A percentile compares a stretch with the other conserved stretches of the same genome.
Conservation (phyloP, 2,329 filamentous ascomycete genomes). For the Phyllosticta ampelicida region DNA sequence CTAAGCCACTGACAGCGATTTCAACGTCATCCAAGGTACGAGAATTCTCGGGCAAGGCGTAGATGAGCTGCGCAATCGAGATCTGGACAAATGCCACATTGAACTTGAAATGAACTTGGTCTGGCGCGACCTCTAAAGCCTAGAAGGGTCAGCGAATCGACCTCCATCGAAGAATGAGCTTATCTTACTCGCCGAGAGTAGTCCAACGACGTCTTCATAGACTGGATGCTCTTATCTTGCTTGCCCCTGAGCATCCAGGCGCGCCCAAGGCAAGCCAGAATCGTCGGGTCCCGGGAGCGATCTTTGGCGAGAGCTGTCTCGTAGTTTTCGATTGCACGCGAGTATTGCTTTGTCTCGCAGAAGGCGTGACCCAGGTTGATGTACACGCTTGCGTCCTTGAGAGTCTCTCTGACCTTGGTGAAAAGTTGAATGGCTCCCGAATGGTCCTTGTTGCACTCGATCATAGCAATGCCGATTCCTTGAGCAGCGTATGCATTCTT, state of each 20-base stretch:
- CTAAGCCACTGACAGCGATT: constrained; percentile 67
- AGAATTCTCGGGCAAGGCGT: constrained; percentile 62
- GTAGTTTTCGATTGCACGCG: constrained; percentile 89
- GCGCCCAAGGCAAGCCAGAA: constrained; percentile 76
- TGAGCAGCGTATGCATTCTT: constrained; percentile 95
- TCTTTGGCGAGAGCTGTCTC: constrained; percentile 75
- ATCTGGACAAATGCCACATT: constrained; percentile 98
- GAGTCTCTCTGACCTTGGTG: constrained; percentile 77
- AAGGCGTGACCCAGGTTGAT: constrained; percentile 92
- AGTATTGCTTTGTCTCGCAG: constrained; percentile 79
- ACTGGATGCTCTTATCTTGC: constrained; percentile 50
- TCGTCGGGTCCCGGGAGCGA: constrained; percentile 64
- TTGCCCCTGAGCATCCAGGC: constrained; percentile 78
- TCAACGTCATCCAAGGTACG: constrained; percentile 72
- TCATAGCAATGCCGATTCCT: constrained; percentile 84
- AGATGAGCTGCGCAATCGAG: constrained; percentile 75
- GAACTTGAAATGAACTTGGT: constrained; percentile 88
- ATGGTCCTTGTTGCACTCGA: constrained; percentile 89
- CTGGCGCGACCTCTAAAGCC: constrained; percentile 67
- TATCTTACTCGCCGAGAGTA: constrained; percentile 49
- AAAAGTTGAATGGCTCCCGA: constrained; percentile 76
- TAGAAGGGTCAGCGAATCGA: constrained; percentile 25
- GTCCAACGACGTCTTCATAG: constrained; percentile 53
- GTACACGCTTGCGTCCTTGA: constrained; percentile 79
- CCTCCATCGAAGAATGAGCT: neutral